Evolutionary conservation across 805 yeast genomes (phyloP).

Genomic region (Teunomyces tritomae): DNA sequence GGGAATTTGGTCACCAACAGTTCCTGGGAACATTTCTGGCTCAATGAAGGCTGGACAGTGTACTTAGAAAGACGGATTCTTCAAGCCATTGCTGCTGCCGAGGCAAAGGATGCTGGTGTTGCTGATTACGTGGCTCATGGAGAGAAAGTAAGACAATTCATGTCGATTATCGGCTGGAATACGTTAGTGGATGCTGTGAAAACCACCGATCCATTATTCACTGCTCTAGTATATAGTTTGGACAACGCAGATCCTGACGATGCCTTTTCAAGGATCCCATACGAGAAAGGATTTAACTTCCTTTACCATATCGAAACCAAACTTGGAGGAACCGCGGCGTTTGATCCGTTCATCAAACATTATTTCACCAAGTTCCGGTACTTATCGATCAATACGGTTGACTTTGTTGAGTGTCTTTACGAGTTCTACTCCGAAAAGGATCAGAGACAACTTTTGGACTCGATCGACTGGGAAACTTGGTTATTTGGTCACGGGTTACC

Average conservation of each 20-base stretch:
- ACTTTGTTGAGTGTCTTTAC: constrained; percentile 25
- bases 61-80: constrained; percentile 82
- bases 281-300: constrained; percentile 85
- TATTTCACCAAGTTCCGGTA: constrained; percentile 29
- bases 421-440: constrained; percentile 22
- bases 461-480: constrained; percentile 30
- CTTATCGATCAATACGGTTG: constrained; percentile 24
- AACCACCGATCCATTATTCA: constrained; percentile 45
- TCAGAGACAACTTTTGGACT: constrained; percentile 18
- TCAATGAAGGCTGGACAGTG: constrained; percentile 96
- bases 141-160: constrained; percentile 71
- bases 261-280: constrained; percentile 83
- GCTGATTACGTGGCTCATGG: constrained; percentile 46
- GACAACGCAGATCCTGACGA: constrained; percentile 84
- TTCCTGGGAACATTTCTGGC: constrained; percentile 93
- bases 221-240: constrained; percentile 63
- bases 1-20: constrained; percentile 89
- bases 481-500: constrained; percentile 26
- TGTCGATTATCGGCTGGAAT: constrained; percentile 86
- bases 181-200: constrained; percentile 67
- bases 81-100: constrained; percentile 47
- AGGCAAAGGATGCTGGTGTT: constrained; percentile 17
- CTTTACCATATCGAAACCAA: constrained; percentile 24
- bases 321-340: constrained; percentile 22
- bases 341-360: constrained; percentile 28